Base-by-base conservation (phyloP, 352 stramenopile genomes). In the Phytophthora brassicae region DNA sequence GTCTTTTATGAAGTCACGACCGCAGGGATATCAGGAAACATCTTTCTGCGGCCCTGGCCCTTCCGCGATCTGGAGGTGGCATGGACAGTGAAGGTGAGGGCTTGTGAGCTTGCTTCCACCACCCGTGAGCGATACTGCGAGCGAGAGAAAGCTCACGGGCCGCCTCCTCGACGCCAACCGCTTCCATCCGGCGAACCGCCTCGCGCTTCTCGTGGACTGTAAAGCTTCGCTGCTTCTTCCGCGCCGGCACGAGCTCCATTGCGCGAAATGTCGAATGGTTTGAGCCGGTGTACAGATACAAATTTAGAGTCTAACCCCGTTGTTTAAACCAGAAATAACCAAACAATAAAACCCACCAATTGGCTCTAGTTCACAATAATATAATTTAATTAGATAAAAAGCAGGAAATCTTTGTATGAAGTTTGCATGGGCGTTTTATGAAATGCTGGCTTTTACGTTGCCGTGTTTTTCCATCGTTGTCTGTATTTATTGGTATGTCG, bases 381-480 rank as follows among this genome's bases (percentile, higher is more conserved):
- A 31, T 31, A n/a, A n/a, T 31, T 8, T 31, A 8, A 31, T 31
- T 31, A 8, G 26, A 31, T 31, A 31, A 31, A 31, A 31, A 31
- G 4, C 26, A 31, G 26, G 26, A 31, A 31, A 31, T 31, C 26
- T 31, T 31, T 31, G 26, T 31, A 31, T 31, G 26, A 8, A 31
- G 26, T 31, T 31, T 31, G 26, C 26, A 31, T 31, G 26, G 26
- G 26, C 26, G 8, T 31, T 31, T 31, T 43, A 43, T 43, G 36
- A 8, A 23, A 51, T 51, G 44, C 16, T 26, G 44, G 44, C 44
- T 51, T 41, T 51, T 51, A 4, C 26, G 26, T 41, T 39, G 16
- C 44, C 44, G 6, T 19, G 5, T 41, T 39, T 26, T 26, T 38
- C 44, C 44, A n/a, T 41, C 23, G 26, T 41, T 51, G 26, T 51